Base-by-base conservation (phyloP, 2,329 filamentous ascomycete species). In the Penicillium sp. region DNA sequence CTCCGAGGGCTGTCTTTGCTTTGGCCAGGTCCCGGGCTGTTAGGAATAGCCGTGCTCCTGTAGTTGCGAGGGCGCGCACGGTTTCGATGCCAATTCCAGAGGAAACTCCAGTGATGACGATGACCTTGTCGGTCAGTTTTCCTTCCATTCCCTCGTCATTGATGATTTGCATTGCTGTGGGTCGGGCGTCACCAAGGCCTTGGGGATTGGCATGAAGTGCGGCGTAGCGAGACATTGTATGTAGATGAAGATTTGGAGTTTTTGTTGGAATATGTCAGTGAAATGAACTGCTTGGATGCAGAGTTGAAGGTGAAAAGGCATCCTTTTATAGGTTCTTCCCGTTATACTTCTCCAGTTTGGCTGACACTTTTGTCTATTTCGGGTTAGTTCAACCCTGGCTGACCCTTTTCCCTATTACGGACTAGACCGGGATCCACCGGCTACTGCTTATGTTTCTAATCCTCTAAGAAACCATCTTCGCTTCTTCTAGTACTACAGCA, bases 31-130 rank as follows among this genome's bases (percentile, higher is more conserved):
- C 69, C 13, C 81, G 74, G 2, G 72, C 78, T 2, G 79, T 78
- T 10, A 76, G 66, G 63, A 74, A 81, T 47, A 81, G 61, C 27
- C 68, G 78, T 10, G 79, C 79, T 10, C 80, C 80, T 0, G 81
- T 79, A 11, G 73, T 65, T 23, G 72, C 65, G 21, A 84, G 70
- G 2, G 80, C 80, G 13, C 72, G 71, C 2, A 72, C 77, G 3
- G 78, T 80, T 57, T 81, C 75, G 29, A 76, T 59, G 10, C 80
- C 80, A n/a, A 81, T 66, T 1, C 79, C 79, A 16, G 75, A 70
- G 5, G 73, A 74, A 19, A 65, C 67, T n/a, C 80, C 80, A 0
- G 79, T 81, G 44, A 81, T 71, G 14, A 81, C 59, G 9, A 75
- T 64, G 23, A 76, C 72, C 47, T 76, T 77, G 47, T 67, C 74